phyloP scores from a whole-genome alignment of 2,329 filamentous ascomycete species.

The Aurifilum marmelostoma region DNA sequence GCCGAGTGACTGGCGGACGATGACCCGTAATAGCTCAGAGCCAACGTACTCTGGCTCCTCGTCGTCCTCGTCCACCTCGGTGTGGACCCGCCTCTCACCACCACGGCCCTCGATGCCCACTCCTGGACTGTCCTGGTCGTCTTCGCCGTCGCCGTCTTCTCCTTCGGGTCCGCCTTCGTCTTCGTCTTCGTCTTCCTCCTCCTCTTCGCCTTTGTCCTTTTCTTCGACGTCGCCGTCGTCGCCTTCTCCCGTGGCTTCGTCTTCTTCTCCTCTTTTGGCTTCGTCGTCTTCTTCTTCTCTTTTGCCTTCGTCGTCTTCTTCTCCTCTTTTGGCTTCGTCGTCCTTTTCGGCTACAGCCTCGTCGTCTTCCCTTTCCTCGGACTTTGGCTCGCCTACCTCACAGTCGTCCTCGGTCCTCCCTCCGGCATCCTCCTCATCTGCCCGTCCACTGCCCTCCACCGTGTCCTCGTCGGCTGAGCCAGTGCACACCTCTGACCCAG shows the following conservation, averaged over 20 bases:
- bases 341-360: not conserved
- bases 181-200: not conserved
- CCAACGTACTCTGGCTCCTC: not conserved
- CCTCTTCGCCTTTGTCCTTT: not conserved
- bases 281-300: not conserved
- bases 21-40: not conserved
- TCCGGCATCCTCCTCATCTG: too few species aligned
- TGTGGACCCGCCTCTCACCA: too few species aligned
- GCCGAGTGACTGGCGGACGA: not conserved
- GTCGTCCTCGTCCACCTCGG: not conserved
- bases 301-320: not conserved
- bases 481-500: not conserved
- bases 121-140: not conserved
- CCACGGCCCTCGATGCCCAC: not conserved
- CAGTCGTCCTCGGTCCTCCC: not conserved
- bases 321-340: too few species aligned
- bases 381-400: not conserved
- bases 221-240: not conserved
- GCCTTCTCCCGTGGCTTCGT: not conserved
- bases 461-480: not conserved
- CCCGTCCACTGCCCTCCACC: too few species aligned
- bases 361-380: not conserved
- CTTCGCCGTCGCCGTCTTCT: not conserved
- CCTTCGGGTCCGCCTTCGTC: not conserved
- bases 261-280: not conserved